Evolutionary conservation across 345 rosid species (phyloP).

Genomic region (Leavenworthia alabamica): DNA sequence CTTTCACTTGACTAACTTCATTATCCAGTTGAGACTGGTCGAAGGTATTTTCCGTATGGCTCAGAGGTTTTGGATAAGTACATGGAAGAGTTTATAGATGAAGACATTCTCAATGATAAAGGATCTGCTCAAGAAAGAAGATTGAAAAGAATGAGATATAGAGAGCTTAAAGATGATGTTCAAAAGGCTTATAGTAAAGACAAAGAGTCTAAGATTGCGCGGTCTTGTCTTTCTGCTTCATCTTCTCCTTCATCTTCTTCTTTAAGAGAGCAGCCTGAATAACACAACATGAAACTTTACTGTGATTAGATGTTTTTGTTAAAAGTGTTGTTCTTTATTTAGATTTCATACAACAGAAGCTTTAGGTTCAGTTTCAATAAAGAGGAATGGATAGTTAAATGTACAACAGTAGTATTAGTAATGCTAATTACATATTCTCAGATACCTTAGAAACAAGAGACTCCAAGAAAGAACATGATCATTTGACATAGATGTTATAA

Average conservation of each 20-base stretch:
- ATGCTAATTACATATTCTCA: background rate
- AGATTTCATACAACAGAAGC: background rate
- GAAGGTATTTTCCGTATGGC: constrained; percentile 78
- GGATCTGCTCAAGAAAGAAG: constrained; percentile 62
- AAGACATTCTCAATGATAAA: constrained; percentile 72
- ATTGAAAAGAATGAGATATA: constrained; percentile 60
- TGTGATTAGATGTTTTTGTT: constrained; percentile 7
- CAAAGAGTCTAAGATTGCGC: constrained; percentile 51
- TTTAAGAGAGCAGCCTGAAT: constrained; percentile 13
- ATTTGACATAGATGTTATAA: background rate
- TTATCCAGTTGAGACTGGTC: constrained; percentile 72
- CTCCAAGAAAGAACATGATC: background rate
- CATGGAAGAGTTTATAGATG: constrained; percentile 56
- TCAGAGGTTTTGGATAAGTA: constrained; percentile 87
- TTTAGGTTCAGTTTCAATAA: constrained; percentile 22
- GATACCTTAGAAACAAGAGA: background rate
- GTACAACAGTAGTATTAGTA: constrained; percentile 5
- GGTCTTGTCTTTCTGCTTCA: constrained; percentile 53
- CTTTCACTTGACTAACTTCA: background rate
- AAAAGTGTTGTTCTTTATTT: background rate
- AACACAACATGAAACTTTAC: constrained; percentile 14
- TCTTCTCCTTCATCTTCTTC: constrained; percentile 62
- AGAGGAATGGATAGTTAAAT: constrained; percentile 8
- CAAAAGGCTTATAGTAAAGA: constrained; percentile 83
- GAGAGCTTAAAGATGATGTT: constrained; percentile 87